A percentile compares a stretch with the other conserved stretches of the same genome.
These are phyloP conservation scores for Curvularia spicifera DNA, from an alignment of 2,329 filamentous ascomycete species.

Conservation along the genomic window DNA sequence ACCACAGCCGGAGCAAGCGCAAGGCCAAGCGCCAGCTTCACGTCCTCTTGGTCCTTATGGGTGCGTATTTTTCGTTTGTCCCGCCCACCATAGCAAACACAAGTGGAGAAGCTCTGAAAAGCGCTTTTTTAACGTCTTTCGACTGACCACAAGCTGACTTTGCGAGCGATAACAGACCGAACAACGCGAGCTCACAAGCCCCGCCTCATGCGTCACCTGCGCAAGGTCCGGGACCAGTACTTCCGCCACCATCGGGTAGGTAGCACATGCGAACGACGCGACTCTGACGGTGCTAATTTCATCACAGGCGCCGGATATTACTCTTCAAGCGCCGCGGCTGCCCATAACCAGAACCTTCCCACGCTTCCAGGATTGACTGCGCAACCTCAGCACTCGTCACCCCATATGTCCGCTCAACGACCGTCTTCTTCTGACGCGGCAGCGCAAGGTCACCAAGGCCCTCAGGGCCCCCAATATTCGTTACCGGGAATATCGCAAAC, in stretches of 20 bases:
- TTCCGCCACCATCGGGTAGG: conserved; percentile 51
- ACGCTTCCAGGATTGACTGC: conserved; percentile 53
- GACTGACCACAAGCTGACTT: conserved; percentile 28
- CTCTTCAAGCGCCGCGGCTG: conserved; percentile 46
- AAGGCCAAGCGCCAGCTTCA: conserved; percentile 42
- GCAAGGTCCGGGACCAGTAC: conserved; percentile 46
- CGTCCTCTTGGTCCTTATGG: conserved; percentile 47
- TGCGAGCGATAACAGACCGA: conserved; percentile 31
- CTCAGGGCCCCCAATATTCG: conserved; percentile 52
- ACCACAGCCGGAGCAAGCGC: conserved; percentile 46
- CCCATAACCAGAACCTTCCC: conserved; percentile 54
- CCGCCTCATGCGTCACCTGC: conserved; percentile 45
- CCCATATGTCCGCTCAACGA: conserved; percentile 46
- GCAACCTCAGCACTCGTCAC: conserved; percentile 53
- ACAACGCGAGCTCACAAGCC: conserved; percentile 42
- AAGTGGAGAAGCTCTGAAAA: conserved; percentile 25
- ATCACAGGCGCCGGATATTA: conserved; percentile 48
- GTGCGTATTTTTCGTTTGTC: conserved; percentile 33
- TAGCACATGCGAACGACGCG: conserved; percentile 18
- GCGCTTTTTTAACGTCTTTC: conserved; percentile 17
- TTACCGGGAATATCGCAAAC: conserved; percentile 56
- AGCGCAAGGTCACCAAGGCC: conserved; percentile 42
- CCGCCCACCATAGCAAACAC: conserved; percentile 19
- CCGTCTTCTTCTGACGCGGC: conserved; percentile 48
- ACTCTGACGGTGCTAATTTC: conserved; percentile 25